Percentiles rank a stretch among this genome's conserved stretches.
These are phyloP conservation scores for Roridomyces roridus DNA, from an alignment of 768 basidiomycete genomes.

Conservation along the genomic window DNA sequence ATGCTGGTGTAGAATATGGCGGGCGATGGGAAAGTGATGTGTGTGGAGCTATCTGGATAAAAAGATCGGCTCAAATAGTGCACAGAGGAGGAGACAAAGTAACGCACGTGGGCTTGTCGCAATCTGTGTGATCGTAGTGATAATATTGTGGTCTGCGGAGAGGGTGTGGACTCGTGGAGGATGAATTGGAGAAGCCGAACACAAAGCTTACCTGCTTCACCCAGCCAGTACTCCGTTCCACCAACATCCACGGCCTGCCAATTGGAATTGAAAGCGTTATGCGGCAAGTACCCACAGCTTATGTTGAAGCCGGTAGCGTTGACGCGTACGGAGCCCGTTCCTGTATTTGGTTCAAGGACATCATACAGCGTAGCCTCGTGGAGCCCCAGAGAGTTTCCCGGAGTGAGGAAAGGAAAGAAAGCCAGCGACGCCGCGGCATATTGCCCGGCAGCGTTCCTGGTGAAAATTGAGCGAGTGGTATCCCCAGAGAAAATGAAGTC, in stretches of 20 bases:
- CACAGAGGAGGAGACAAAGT: too few relatives aligned
- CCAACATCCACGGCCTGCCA: not conserved
- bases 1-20: not conserved
- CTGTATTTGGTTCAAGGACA: not conserved
- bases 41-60: too few relatives aligned
- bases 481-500: not conserved
- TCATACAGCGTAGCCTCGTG: not conserved
- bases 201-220: too few relatives aligned
- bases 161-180: too few relatives aligned
- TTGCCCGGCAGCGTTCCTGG: not conserved
- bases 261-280: too few relatives aligned
- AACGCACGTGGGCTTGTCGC: too few relatives aligned
- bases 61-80: not conserved
- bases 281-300: not conserved
- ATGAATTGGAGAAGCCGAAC: too few relatives aligned
- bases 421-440: not conserved
- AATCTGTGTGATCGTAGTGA: not conserved
- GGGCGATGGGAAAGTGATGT: too few relatives aligned
- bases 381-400: not conserved
- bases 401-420: not conserved
- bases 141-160: not conserved
- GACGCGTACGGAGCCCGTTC: too few relatives aligned
- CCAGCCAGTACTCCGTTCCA: not conserved
- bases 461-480: too few relatives aligned
- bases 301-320: too few relatives aligned